Percentiles rank a stretch among this genome's conserved stretches.
Conservation (phyloP, 2,329 filamentous ascomycete genomes). For the Arthrobotrys sphaeroides region DNA sequence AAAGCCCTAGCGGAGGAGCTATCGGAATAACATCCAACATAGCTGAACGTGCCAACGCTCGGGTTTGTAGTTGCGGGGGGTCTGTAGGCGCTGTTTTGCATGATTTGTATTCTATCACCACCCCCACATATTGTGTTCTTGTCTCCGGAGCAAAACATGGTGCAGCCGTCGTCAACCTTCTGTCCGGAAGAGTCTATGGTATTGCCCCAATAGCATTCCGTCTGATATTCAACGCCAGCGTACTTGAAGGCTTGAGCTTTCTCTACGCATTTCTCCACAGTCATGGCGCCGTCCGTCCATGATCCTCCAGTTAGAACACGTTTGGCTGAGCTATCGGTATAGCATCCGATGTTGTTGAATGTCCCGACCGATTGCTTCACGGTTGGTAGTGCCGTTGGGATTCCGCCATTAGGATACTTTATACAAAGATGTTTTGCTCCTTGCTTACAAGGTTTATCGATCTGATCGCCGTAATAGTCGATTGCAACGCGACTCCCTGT, state of each 20-base stretch:
- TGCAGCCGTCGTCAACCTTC: not conserved
- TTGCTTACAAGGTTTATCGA: too few species aligned
- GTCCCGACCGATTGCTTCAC: not conserved
- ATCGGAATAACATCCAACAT: slow-evolving; percentile 24
- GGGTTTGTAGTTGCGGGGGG: not conserved
- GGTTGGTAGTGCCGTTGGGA: not conserved
- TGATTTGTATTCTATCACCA: not conserved
- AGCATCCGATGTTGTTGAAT: not conserved
- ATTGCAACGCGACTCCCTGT: too few species aligned
- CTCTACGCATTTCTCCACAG: not conserved
- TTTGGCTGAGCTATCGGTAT: not conserved
- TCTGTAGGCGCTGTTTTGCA: not conserved
- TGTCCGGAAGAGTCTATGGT: not conserved
- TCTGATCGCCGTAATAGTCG: too few species aligned
- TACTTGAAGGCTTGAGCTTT: not conserved
- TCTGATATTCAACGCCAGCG: slow-evolving; percentile 14
- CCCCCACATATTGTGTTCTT: not conserved
- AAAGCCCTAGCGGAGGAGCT: not conserved
- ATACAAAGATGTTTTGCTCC: too few species aligned
- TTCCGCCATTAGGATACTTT: too few species aligned
- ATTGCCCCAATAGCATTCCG: slow-evolving; percentile 12
- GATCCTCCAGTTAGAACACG: not conserved
- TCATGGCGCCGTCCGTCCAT: not conserved
- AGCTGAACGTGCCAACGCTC: not conserved
- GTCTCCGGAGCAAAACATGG: not conserved